These are phyloP conservation scores for Incumbomyces lentus DNA, from an alignment of 2,329 filamentous ascomycete genomes.

Conservation along the genomic window DNA sequence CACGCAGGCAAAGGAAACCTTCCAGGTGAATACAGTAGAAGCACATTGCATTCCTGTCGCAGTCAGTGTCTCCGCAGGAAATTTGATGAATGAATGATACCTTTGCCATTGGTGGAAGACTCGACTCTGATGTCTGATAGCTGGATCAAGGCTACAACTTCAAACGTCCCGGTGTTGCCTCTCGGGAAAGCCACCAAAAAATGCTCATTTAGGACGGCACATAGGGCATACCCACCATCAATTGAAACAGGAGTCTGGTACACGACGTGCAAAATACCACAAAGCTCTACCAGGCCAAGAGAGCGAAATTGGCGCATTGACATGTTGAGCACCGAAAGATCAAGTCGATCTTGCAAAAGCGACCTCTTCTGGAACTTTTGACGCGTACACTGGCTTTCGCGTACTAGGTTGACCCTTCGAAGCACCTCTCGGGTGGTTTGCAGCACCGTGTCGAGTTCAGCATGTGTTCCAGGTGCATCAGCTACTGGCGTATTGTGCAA, in stretches of 20 bases:
- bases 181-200: slow-evolving; percentile 63
- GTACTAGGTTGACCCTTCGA: slow-evolving; percentile 72
- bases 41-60: slow-evolving; percentile 71
- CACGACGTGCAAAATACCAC: slow-evolving; percentile 71
- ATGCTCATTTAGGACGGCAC: slow-evolving; percentile 70
- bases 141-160: slow-evolving; percentile 63
- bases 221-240: slow-evolving; percentile 72
- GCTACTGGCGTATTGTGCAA: slow-evolving; percentile 71
- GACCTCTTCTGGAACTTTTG: slow-evolving; percentile 69
- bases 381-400: slow-evolving; percentile 61
- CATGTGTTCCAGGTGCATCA: slow-evolving; percentile 75
- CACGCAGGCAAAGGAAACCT: slow-evolving; percentile 69
- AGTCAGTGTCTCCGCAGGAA: slow-evolving; percentile 26
- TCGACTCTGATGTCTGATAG: slow-evolving; percentile 58
- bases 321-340: slow-evolving; percentile 55
- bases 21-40: slow-evolving; percentile 82
- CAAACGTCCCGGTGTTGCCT: slow-evolving; percentile 57
- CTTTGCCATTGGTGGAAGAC: slow-evolving; percentile 64
- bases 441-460: slow-evolving; percentile 65
- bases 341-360: slow-evolving; percentile 70
- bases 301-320: slow-evolving; percentile 56
- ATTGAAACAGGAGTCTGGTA: slow-evolving; percentile 63
- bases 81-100: slow-evolving; percentile 34
- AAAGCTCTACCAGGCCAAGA: slow-evolving; percentile 70
- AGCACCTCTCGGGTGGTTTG: slow-evolving; percentile 64